Evolutionary conservation across 2,329 filamentous ascomycete species (phyloP), one percentile per base, ranked within the genome.

Genomic region (Orbilia brochopaga): DNA sequence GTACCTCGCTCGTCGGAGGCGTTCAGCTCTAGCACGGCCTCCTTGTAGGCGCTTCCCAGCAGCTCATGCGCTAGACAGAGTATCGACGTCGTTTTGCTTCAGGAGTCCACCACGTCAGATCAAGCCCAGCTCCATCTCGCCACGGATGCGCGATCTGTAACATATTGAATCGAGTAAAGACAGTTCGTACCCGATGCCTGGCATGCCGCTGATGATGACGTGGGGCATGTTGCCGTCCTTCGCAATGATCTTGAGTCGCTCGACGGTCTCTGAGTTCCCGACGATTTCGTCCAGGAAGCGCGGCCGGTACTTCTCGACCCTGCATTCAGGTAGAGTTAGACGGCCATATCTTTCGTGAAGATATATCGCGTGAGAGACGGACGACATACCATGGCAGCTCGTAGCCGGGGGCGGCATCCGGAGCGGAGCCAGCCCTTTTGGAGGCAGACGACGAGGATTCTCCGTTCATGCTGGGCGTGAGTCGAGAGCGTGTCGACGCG

Each of bases 141-240:
- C n/a, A n/a, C n/a, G n/a, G n/a, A n/a, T n/a, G 21, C 60, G 7
- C 19, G 17, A 27, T 67, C 35, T n/a, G n/a, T n/a, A n/a, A n/a
- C n/a, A 54, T 52, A 57, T 61, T 32, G 27, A 6, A 44, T 48
- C 3, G 53, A 11, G n/a, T 30, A 42, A 11, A 21, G n/a, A 37
- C 42, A 27, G 64, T 55, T 56, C 75, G 44, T 73, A 76, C 75
- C 94, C 94, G 78, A 97, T 99, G 78, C 94, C 94, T 19, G 94
- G 94, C 92, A 96, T 97, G 70, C 94, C 94, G n/a, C 91, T 96
- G 78, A 99, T 97, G 81, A 99, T 97, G 78, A 99, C 87, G 81
- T 99, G 94, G 1, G 94, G 94, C 92, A 99, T 97, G 81, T 99
- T 99, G 76, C 94, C 94, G 82, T 97, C 94, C 80, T 92, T 94